A percentile compares a stretch with the other conserved stretches of the same genome.
Evolutionary conservation across 2,329 filamentous ascomycete genomes (phyloP).

Genomic region (Scytalidium sp.): DNA sequence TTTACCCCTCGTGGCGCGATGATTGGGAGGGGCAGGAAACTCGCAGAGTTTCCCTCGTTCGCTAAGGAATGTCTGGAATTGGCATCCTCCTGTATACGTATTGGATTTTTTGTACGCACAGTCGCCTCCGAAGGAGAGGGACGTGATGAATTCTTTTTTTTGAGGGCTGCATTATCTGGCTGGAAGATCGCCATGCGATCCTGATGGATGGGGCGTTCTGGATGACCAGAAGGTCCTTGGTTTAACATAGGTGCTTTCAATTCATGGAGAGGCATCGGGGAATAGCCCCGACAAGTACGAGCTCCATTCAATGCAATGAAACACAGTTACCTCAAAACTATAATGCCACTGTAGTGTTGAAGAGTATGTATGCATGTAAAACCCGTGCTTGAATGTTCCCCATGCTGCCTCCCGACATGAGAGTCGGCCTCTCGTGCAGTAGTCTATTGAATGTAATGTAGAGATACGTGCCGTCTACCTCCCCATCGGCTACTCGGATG

Average conservation of each 20-base stretch:
- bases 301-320: background rate
- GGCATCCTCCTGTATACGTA: background rate
- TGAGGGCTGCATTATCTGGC: background rate
- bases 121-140: too few species aligned
- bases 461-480: too few species aligned
- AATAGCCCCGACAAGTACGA: too few species aligned
- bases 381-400: too few species aligned
- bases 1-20: background rate
- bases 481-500: too few species aligned
- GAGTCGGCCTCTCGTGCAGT: too few species aligned
- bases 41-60: background rate
- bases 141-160: too few species aligned
- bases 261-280: background rate
- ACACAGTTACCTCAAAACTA: background rate
- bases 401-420: too few species aligned
- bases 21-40: background rate
- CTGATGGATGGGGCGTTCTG: background rate
- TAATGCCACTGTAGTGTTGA: too few species aligned
- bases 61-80: background rate
- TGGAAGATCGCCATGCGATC: background rate
- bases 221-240: background rate
- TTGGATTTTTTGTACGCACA: background rate
- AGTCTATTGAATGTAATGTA: too few species aligned
- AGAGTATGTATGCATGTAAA: too few species aligned
- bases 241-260: background rate